Base-by-base conservation (phyloP, 352 stramenopile species). In the Phytophthora rubi region DNA sequence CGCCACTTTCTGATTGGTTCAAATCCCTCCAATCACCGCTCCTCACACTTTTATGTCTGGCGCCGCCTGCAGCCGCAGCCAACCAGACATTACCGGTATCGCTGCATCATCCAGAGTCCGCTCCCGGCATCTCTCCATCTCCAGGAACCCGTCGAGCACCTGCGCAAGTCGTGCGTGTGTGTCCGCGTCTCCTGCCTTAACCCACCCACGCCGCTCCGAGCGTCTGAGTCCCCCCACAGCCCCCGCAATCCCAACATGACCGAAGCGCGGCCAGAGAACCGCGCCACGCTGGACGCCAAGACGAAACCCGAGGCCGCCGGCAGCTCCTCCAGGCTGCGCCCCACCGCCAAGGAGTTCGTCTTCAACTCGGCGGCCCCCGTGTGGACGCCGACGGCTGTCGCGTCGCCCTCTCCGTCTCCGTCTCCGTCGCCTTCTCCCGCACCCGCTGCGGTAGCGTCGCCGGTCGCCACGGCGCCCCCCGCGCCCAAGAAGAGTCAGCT, bases 261-360 rank as follows among this genome's bases (percentile, higher is more conserved):
- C 7, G 71, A 78, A 71, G 61, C 71, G 28, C 65, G 53, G 37
- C 49, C 56, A 28, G 59, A 71, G 9, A 64, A 62, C 33, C 51
- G 60, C 37, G 70, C 52, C 30, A 68, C 69, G 26, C 16, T 65
- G 35, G 59, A 65, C 64, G 64, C 65, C 35, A 73, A 65, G 53
- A 73, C 68, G 8, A 69, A 72, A 21, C 37, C 54, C 15, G 21
- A 21, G 21, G 57, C 48, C 2, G 37, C 49, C 35, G 58, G 45
- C 44, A 69, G 45, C 30, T 62, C 57, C 28, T 80, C 85, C 53
- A 91, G 89, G 76, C 75, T 91, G 39, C 83, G 85, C 51, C 74
- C 85, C 26, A 75, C 76, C 6, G 85, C 83, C 48, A 89, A 88
- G 65, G 79, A 68, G 52, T 93, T 93, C 56, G 83, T 93, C 9